Base-by-base conservation (phyloP, 768 basidiomycete species). In the Auriscalpium orientale region DNA sequence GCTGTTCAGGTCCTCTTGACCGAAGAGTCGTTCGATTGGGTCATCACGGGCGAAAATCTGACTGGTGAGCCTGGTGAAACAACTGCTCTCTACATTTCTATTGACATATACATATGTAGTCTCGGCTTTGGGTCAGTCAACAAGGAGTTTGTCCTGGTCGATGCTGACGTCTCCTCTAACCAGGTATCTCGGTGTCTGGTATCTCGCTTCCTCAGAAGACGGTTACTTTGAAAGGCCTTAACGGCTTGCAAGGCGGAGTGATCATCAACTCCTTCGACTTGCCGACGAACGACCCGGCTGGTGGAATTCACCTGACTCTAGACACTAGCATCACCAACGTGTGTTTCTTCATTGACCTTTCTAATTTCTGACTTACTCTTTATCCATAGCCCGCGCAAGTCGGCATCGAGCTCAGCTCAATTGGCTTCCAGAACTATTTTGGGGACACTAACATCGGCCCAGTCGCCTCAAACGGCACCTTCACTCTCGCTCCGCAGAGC, bases 141-240 rank as follows among this genome's bases (percentile, higher is more conserved):
- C 20, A 12, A n/a, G 12, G 46, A 15, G 10, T n/a, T 22, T 20
- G 13, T 15, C 52, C 2, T 13, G 28, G 46, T 49, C 37, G 35
- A 1, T 38, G 20, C 48, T 51, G 50, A 21, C 13, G 34, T 35
- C 21, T 36, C 49, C 53, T 49, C 21, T 21, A 33, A 20, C 44
- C 56, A 82, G 84, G 84, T 22, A 82, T 87, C 57, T 70, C 72
- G 20, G 81, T 87, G 34, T 59, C 79, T 35, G 80, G 77, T 1
- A 79, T 89, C 55, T 67, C 71, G 3, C 74, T 86, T 45, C 64
- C 79, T 3, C 70, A 76, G 43, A 85, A 87, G 71, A 71, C 67
- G 8, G 80, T 89, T 10, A 78, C 79, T 5, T 69, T 89, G 43
- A 83, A 83, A 59, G 87, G 86, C 12, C 83, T 89, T 72, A 84